phyloP scores from a whole-genome alignment of 2,329 filamentous ascomycete species.

The Penicillium olsonii region DNA sequence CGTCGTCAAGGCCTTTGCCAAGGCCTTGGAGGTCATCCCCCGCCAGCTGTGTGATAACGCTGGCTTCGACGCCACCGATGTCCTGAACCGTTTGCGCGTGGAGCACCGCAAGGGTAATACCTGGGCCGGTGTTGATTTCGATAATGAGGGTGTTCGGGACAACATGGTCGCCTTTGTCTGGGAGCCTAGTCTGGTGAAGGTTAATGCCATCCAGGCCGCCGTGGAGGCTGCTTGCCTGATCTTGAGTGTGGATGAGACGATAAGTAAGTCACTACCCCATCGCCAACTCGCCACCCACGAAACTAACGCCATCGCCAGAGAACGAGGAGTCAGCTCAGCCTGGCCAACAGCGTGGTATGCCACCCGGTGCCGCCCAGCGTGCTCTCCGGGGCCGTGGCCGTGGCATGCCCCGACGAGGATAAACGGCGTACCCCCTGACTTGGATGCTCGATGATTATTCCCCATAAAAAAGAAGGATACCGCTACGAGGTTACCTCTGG shows the following conservation, averaged over 20 bases:
- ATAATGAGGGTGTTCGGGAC: slow-evolving; percentile 85
- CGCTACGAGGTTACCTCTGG: slow-evolving; percentile 7
- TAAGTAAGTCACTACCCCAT: slow-evolving; percentile 58
- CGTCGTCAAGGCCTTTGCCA: slow-evolving; percentile 97
- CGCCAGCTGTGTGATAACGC: slow-evolving; percentile 98
- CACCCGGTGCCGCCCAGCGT: slow-evolving; percentile 82
- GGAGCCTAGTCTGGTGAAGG: slow-evolving; percentile 94
- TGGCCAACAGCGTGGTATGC: slow-evolving; percentile 73
- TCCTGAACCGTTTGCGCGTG: slow-evolving; percentile 91
- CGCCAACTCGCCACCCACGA: neutral
- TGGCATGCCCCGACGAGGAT: slow-evolving; percentile 69
- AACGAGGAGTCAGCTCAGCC: slow-evolving; percentile 91
- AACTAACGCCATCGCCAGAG: slow-evolving; percentile 43
- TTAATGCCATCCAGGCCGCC: slow-evolving; percentile 94
- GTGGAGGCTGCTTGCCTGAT: slow-evolving; percentile 96
- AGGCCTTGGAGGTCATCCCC: slow-evolving; percentile 94
- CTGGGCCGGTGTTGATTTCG: slow-evolving; percentile 96
- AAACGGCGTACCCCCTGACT: slow-evolving; percentile 28
- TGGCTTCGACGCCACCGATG: slow-evolving; percentile 96
- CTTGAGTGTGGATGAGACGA: slow-evolving; percentile 95
- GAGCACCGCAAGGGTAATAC: slow-evolving; percentile 91
- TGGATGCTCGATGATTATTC: slow-evolving; percentile 20
- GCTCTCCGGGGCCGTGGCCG: slow-evolving; percentile 82
- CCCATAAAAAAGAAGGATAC: slow-evolving; percentile 16
- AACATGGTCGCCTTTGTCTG: slow-evolving; percentile 97